phyloP scores from a whole-genome alignment of 805 yeast species.

The Candida vartiovaarae region DNA sequence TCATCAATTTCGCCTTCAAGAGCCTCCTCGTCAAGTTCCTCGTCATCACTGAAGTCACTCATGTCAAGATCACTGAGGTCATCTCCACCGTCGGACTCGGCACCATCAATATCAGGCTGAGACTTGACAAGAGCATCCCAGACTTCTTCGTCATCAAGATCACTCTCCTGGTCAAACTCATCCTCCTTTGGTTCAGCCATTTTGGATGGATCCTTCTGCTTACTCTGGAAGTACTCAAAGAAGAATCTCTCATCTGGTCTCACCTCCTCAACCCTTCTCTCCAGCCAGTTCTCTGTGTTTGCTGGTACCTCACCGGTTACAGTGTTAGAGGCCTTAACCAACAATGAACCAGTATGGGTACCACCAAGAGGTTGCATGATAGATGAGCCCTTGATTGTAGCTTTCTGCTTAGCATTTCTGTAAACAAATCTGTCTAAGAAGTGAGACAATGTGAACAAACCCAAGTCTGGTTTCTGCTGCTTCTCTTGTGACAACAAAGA shows the following conservation, averaged over 20 bases:
- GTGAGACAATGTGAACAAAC: conserved; percentile 78
- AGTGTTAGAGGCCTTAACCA: conserved; percentile 56
- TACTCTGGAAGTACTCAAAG: conserved; percentile 72
- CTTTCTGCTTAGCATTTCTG: conserved; percentile 79
- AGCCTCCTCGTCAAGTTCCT: conserved; percentile 34
- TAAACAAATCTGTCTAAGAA: conserved; percentile 95
- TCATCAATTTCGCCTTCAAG: conserved; percentile 18
- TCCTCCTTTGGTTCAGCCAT: conserved; percentile 26
- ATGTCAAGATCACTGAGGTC: conserved; percentile 58
- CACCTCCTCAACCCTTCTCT: conserved; percentile 52
- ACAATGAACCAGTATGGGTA: conserved; percentile 58
- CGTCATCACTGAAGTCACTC: conserved; percentile 31
- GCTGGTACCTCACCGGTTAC: conserved; percentile 52
- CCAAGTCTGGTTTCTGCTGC: conserved; percentile 78
- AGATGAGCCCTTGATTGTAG: conserved; percentile 72
- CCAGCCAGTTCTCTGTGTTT: conserved; percentile 80
- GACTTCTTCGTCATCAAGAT: conserved; percentile 61
- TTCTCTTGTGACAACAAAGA: conserved; percentile 41
- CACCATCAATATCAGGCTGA: conserved; percentile 64
- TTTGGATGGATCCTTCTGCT: conserved; percentile 35
- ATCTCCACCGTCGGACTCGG: conserved; percentile 25
- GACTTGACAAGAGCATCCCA: conserved; percentile 76
- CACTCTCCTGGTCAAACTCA: conserved; percentile 36
- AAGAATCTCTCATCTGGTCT: conserved; percentile 87
- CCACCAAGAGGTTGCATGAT: conserved; percentile 98